phyloP scores from a whole-genome alignment of 2,329 filamentous ascomycete species.

The Trichoderma sp. region DNA sequence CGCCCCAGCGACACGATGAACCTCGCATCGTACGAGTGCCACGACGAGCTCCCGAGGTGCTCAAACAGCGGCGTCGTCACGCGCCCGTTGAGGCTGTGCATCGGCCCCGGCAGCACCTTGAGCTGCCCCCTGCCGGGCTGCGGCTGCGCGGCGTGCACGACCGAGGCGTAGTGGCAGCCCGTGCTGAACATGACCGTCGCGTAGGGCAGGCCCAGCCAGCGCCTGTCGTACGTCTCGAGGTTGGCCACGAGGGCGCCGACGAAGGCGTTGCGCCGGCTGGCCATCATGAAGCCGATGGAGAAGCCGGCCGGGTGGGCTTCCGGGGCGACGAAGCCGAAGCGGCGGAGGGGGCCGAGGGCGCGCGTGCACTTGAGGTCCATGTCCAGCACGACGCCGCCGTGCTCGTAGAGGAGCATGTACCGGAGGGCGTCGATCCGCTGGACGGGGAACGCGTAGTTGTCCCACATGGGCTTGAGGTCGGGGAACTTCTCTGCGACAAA shows the following conservation, averaged over 20 bases:
- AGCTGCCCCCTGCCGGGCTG: conserved; percentile 39
- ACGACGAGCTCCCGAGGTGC: conserved; percentile 47
- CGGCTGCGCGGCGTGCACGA: conserved; percentile 44
- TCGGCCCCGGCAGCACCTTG: conserved; percentile 43
- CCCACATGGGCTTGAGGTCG: conserved; percentile 42
- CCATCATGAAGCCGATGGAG: conserved; percentile 48
- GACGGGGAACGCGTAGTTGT: conserved; percentile 66
- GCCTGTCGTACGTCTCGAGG: conserved; percentile 41
- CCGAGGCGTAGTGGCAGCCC: conserved; percentile 47
- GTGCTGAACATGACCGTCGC: conserved; percentile 49
- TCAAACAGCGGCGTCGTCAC: conserved; percentile 47
- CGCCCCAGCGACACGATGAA: conserved; percentile 32
- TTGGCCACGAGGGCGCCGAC: conserved; percentile 41
- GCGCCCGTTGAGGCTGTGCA: conserved; percentile 45
- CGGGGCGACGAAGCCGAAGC: conserved; percentile 47
- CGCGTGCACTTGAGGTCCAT: conserved; percentile 43
- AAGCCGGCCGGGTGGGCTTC: conserved; percentile 46
- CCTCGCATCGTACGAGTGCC: conserved; percentile 45
- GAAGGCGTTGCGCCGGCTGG: conserved; percentile 41
- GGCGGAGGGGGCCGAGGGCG: conserved; percentile 44
- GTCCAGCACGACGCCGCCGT: conserved; percentile 39
- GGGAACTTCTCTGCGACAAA: conserved; percentile 33
- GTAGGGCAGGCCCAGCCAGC: conserved; percentile 47
- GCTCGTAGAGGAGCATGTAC: conserved; percentile 51
- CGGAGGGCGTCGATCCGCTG: conserved; percentile 71